Evolutionary conservation across 345 rosid genomes (phyloP).

Genomic region (Boechera retrofracta): DNA sequence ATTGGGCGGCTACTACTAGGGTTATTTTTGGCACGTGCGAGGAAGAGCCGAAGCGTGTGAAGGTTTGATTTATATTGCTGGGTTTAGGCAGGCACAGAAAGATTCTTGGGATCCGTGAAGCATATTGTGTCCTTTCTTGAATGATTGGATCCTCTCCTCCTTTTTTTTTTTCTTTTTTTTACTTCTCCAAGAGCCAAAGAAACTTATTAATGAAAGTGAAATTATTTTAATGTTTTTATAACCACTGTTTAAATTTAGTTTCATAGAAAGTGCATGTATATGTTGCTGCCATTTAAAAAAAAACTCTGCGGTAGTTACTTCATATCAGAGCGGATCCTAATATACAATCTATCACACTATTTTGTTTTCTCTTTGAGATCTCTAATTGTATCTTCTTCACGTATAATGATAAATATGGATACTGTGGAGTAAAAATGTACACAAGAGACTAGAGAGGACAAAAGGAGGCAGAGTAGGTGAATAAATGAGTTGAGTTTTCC

Average conservation of each 20-base stretch:
- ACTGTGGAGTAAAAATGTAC: conserved; percentile 21
- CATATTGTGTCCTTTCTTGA: conserved; percentile 72
- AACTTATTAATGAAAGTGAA: not conserved
- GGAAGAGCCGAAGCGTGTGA: conserved; percentile 25
- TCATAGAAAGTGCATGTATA: not conserved
- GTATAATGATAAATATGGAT: not conserved
- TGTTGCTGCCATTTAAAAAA: too few relatives aligned
- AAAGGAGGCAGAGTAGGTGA: conserved; percentile 52
- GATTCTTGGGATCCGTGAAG: conserved; percentile 65
- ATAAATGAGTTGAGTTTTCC: conserved; percentile 42
- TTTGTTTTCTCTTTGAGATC: not conserved
- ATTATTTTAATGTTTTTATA: not conserved
- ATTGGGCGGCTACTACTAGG: conserved; percentile 51
- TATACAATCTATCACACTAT: not conserved
- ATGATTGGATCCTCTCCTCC: conserved; percentile 47
- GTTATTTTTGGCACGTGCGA: conserved; percentile 50
- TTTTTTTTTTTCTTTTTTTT: not conserved
- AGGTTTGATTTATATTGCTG: conserved; percentile 50
- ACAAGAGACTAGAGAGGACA: conserved; percentile 32
- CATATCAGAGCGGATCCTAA: not conserved
- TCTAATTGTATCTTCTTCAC: not conserved
- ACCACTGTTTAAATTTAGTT: not conserved
- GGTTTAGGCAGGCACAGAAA: conserved; percentile 72
- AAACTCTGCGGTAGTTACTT: not conserved
- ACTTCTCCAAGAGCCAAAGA: not conserved